Evolutionary conservation across 2,329 filamentous ascomycete genomes (phyloP), one percentile per base, ranked within the genome.

Genomic region (Xylariaceae sp.): DNA sequence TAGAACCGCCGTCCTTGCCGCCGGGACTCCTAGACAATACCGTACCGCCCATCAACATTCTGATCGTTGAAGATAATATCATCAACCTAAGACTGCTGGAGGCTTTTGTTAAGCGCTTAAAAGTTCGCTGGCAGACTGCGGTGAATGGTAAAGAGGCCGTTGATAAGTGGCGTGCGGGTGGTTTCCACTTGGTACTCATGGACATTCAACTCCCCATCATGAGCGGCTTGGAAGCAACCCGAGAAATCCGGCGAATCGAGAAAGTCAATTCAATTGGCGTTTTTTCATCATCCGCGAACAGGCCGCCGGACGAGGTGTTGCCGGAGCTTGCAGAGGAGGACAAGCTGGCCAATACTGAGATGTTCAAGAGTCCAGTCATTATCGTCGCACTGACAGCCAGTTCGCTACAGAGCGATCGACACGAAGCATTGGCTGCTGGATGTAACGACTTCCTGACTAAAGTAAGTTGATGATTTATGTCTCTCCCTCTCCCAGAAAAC

Each of bases 361-460:
- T 94, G 54, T 97, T 97, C 80, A 97, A 97, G 75, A 95, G 90
- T 66, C 93, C 94, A 0, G 92, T 99, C 68, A 97, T 97, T 70
- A 97, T 99, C 68, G 94, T 99, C 17, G 94, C 94, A 2, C 81
- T 99, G 69, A 99, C 94, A 34, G 94, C 94, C 9, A 96, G 91
- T 68, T 95, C 90, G 62, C 77, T 99, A 70, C 93, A 97, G 75
- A 96, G 91, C 72, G 94, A 99, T 77, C 85, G 94, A 66, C 92
- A 97, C 72, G 92, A 97, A 74, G 94, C 94, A 2, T 78, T 97
- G 68, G 93, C 93, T 34, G 94, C 93, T 45, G 94, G 94, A 3
- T 97, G 94, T 74, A 99, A 99, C 73, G 94, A 99, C 75, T 99
- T 97, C 75, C 79, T 99, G 72, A 97, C 94, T 62, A 97, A 97